Evolutionary conservation across 768 basidiomycete genomes (phyloP).

Genomic region (Polyporus arcularius): DNA sequence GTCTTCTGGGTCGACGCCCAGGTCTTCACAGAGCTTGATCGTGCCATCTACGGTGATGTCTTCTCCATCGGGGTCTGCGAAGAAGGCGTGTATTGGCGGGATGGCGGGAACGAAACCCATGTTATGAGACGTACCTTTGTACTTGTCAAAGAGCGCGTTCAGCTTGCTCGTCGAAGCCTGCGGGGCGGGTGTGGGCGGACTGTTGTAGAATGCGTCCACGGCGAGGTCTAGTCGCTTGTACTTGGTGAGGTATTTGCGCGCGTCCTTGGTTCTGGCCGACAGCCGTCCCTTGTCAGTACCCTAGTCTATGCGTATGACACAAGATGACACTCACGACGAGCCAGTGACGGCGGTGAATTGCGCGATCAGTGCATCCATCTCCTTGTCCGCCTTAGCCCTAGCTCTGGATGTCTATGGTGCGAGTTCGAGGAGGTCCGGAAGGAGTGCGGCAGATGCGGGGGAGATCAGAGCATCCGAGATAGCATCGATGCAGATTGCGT

Average conservation of each 20-base stretch:
- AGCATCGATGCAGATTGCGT: too few species aligned
- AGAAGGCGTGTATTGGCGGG: background rate
- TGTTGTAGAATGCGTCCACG: conserved; percentile 70
- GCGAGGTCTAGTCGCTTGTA: conserved; percentile 73
- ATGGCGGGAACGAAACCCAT: background rate
- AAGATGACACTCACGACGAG: conserved; percentile 54
- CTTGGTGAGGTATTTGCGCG: conserved; percentile 67
- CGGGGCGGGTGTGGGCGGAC: conserved; percentile 34
- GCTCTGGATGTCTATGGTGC: conserved; percentile 1
- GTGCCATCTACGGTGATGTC: conserved; percentile 81
- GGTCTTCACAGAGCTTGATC: conserved; percentile 70
- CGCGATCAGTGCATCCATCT: conserved; percentile 46
- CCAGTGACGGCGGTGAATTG: conserved; percentile 73
- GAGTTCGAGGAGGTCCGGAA: background rate
- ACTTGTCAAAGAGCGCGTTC: conserved; percentile 42
- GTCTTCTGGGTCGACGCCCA: conserved; percentile 74
- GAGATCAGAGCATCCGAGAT: background rate
- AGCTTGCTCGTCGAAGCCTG: conserved; percentile 36
- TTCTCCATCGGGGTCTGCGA: conserved; percentile 55
- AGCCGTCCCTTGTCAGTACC: background rate
- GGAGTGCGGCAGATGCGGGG: background rate
- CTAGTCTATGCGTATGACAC: background rate
- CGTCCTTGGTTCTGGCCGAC: conserved; percentile 46
- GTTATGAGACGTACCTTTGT: conserved; percentile 38
- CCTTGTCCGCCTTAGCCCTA: conserved; percentile 15